phyloP scores from a whole-genome alignment of 345 rosid species.

The Lumnitzera racemosa region DNA sequence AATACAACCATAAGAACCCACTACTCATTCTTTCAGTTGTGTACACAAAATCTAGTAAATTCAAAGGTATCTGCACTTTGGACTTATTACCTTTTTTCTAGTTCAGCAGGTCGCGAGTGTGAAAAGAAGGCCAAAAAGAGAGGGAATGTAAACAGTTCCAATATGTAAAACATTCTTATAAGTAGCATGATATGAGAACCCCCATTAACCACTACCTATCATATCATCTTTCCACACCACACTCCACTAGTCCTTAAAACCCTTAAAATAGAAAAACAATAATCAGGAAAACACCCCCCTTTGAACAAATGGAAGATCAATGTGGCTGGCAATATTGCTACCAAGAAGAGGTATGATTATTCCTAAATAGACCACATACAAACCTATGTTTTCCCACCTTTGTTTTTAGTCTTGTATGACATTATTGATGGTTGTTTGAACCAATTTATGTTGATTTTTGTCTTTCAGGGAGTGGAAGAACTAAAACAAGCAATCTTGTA shows the following conservation, averaged over 20 bases:
- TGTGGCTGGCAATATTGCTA: slow-evolving; percentile 23
- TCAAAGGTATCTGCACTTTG: slow-evolving; percentile 8
- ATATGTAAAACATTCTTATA: background rate
- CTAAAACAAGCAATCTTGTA: slow-evolving; percentile 29
- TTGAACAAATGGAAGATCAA: slow-evolving; percentile 32
- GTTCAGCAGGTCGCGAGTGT: slow-evolving; percentile 24
- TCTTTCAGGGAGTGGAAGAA: slow-evolving; percentile 41
- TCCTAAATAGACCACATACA: too few relatives aligned
- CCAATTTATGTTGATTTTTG: too few relatives aligned
- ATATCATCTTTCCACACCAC: background rate
- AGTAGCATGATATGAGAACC: background rate
- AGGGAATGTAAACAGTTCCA: background rate
- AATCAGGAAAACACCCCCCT: background rate
- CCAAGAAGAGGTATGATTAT: slow-evolving; percentile 28
- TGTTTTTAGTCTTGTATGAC: background rate
- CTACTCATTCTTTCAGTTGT: too few relatives aligned
- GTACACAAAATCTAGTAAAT: slow-evolving; percentile 7
- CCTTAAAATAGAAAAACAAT: too few relatives aligned
- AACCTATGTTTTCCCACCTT: background rate
- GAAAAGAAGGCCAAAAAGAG: background rate
- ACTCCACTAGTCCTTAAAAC: background rate
- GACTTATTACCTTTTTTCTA: slow-evolving; percentile 18
- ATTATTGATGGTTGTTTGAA: background rate
- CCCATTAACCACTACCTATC: background rate
- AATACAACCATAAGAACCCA: too few relatives aligned